Evolutionary conservation across 345 rosid species (phyloP).

Genomic region (Gossypium anomalum): DNA sequence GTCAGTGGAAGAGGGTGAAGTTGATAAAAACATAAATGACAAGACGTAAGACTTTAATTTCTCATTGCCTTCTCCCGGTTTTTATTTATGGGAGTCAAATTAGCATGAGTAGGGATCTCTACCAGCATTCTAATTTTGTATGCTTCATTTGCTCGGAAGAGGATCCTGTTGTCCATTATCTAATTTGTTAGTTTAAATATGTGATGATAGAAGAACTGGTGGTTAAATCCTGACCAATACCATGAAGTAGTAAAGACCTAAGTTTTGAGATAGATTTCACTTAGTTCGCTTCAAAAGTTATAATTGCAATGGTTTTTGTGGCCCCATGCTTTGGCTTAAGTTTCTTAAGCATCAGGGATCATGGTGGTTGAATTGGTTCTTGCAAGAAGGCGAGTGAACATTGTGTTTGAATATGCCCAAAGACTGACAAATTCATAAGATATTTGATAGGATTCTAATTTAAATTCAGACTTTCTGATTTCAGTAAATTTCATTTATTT

Average conservation of each 20-base stretch:
- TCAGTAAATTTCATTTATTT: constrained; percentile 7
- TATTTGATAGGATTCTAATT: not conserved
- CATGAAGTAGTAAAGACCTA: not conserved
- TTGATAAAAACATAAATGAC: constrained; percentile 26
- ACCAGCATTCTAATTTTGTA: not conserved
- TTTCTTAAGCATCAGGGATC: not conserved
- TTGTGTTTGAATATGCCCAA: not conserved
- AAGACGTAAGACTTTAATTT: constrained; percentile 42
- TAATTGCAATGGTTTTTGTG: not conserved
- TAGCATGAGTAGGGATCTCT: not conserved
- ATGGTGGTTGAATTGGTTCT: not conserved
- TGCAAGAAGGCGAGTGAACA: not conserved
- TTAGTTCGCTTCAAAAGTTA: not conserved
- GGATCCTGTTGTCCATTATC: not conserved
- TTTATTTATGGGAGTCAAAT: not conserved
- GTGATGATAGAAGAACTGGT: not conserved
- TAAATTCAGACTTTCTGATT: not conserved
- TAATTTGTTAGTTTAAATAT: not conserved
- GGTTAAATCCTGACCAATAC: not conserved
- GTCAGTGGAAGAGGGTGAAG: constrained; percentile 41
- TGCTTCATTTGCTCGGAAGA: not conserved
- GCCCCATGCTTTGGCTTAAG: not conserved
- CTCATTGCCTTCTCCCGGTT: not conserved
- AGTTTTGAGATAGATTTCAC: not conserved
- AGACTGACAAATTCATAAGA: not conserved